Evolutionary conservation across 305 asterid species (phyloP), one percentile per base, ranked within the genome.

Genomic region (Nicotiana rustica): DNA sequence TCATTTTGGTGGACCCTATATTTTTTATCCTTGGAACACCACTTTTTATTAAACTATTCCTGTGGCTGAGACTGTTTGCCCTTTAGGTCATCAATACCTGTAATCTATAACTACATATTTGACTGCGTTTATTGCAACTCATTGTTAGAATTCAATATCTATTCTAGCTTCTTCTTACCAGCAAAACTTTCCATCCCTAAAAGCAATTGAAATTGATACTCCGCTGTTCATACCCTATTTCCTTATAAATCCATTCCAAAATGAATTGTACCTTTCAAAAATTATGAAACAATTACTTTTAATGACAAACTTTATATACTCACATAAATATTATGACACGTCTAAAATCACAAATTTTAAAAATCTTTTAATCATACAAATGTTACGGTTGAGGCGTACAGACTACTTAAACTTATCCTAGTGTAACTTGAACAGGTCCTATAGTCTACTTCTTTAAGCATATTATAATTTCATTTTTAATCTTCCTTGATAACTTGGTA

Each of bases 21-120:
- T 38, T 62, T n/a, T 79, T 83, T 81, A 41, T 31, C 85, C 70
- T 19, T 71, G 41, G 61, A 70, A 49, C 85, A 80, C 60, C 31
- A 36, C 36, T 21, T 52, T 41, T 8, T 15, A 36, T 52, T 75
- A 38, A 52, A 75, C 7, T 25, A 19, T 56, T 83, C 66, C 38
- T 49, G 70, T 60, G 78, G 83, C 29, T 59, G 15, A 5, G 68
- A 76, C 67, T n/a, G 52, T 60, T 69, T 38, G 31, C 78, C 5
- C 65, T 55, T 12, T 6, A 25, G 69, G 81, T n/a, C 67, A 81
- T 81, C 83, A 49, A 81, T 19, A 81, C 78, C 83, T 61, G 49
- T 60, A 38, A 67, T 79, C 17, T 36, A 38, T 35, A 35, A 67
- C 59, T 18, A 36, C 79, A 73, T 75, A 15, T 75, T 81, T 66